Evolutionary conservation across 257 asterid genomes (phyloP).

Genomic region (Pogostemon cablin): DNA sequence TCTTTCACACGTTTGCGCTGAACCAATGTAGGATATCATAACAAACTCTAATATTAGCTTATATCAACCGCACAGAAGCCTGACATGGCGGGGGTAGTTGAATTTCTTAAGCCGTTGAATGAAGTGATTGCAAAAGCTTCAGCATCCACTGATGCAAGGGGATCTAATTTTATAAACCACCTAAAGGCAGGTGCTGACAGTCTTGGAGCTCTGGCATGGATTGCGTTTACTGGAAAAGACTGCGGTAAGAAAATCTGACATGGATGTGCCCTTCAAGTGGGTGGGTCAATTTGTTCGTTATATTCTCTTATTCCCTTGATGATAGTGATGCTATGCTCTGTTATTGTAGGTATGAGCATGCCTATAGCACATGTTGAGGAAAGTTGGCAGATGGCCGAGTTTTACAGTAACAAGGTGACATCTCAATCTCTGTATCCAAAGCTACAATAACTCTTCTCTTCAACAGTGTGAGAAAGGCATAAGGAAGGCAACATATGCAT

Average conservation of each 20-base stretch:
- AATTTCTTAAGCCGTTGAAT: constrained; percentile 79
- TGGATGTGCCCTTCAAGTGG: neutral
- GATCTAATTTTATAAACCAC: constrained; percentile 77
- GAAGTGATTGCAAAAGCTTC: constrained; percentile 59
- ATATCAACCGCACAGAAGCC: constrained; percentile 59
- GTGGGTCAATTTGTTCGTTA: constrained; percentile 6
- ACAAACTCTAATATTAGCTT: constrained; percentile 20
- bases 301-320: constrained; percentile 20
- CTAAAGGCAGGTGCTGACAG: constrained; percentile 79
- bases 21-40: too few species aligned
- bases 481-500: neutral
- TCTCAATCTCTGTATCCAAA: neutral
- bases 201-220: constrained; percentile 78
- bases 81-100: constrained; percentile 60
- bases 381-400: constrained; percentile 93
- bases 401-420: constrained; percentile 78
- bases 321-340: constrained; percentile 26
- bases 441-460: constrained; percentile 6
- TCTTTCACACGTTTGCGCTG: too few species aligned
- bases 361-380: constrained; percentile 91
- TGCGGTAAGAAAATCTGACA: constrained; percentile 55
- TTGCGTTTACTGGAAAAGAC: constrained; percentile 78
- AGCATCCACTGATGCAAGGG: constrained; percentile 65
- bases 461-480: constrained; percentile 7
- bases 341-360: constrained; percentile 77